A percentile compares a stretch with the other conserved stretches of the same genome.
phyloP scores from a whole-genome alignment of 2,329 filamentous ascomycete genomes.

The Teratosphaeria zuluensis region DNA sequence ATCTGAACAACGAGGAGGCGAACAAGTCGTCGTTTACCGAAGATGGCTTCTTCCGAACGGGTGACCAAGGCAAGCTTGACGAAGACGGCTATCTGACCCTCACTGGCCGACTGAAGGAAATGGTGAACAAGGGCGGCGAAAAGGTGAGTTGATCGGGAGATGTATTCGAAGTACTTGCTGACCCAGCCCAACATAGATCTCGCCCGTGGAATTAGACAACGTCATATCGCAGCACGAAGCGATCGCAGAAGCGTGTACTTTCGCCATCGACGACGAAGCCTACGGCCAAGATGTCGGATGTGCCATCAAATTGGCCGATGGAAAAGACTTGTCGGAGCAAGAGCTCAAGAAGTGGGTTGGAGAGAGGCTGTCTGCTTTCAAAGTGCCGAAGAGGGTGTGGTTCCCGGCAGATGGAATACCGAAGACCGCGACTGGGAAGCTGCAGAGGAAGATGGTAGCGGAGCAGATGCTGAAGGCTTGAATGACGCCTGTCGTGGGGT shows the following conservation, averaged over 20 bases:
- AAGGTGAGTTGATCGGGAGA: slow-evolving; percentile 34
- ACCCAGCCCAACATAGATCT: slow-evolving; percentile 42
- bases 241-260: slow-evolving; percentile 70
- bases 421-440: slow-evolving; percentile 80
- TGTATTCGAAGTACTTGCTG: too few species aligned
- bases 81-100: slow-evolving; percentile 44
- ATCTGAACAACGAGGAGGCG: slow-evolving; percentile 35
- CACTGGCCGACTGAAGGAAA: slow-evolving; percentile 47
- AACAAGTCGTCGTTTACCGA: slow-evolving; percentile 38
- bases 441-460: slow-evolving; percentile 76
- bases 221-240: slow-evolving; percentile 63
- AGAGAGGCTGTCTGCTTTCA: slow-evolving; percentile 69
- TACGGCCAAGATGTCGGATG: slow-evolving; percentile 76
- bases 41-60: slow-evolving; percentile 47
- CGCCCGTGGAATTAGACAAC: slow-evolving; percentile 80
- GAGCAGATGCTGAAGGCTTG: slow-evolving; percentile 63
- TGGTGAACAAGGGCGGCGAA: slow-evolving; percentile 50
- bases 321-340: slow-evolving; percentile 43
- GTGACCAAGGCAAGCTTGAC: slow-evolving; percentile 46
- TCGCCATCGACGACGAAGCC: slow-evolving; percentile 71
- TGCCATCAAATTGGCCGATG: slow-evolving; percentile 63
- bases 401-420: slow-evolving; percentile 70
- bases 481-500: too few species aligned
- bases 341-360: slow-evolving; percentile 60
- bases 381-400: slow-evolving; percentile 77